These are phyloP conservation scores for Imleria badia DNA, from an alignment of 768 basidiomycete species.

Conservation along the genomic window DNA sequence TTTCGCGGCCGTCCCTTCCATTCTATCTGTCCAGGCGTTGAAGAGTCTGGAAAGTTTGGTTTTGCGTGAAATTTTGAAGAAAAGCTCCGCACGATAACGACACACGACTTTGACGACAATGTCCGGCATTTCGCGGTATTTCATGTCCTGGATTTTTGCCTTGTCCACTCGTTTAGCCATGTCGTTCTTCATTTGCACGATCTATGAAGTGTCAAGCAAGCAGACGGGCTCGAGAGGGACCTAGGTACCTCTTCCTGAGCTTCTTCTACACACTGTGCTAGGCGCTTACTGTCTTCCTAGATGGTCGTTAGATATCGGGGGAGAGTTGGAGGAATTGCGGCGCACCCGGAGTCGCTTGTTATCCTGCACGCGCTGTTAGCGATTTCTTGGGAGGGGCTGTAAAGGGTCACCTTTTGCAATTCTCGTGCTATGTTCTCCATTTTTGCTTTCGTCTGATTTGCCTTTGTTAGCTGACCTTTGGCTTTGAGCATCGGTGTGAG, in stretches of 20 bases:
- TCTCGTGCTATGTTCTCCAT: constrained; percentile 90
- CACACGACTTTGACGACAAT: constrained; percentile 88
- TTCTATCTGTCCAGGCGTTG: constrained; percentile 85
- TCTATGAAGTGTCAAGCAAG: constrained; percentile 39
- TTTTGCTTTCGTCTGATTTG: constrained; percentile 84
- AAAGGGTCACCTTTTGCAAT: constrained; percentile 69
- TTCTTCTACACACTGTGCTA: constrained; percentile 79
- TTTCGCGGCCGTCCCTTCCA: constrained; percentile 62
- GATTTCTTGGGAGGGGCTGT: constrained; percentile 6
- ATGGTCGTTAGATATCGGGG: constrained; percentile 22
- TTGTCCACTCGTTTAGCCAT: constrained; percentile 79
- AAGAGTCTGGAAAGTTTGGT: constrained; percentile 82
- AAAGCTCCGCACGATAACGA: constrained; percentile 85
- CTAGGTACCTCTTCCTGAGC: constrained; percentile 74
- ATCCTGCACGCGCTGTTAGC: constrained; percentile 51
- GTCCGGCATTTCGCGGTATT: constrained; percentile 85
- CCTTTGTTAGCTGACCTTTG: constrained; percentile 82
- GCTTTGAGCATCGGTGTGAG: constrained; percentile 43
- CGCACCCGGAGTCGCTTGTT: constrained; percentile 85
- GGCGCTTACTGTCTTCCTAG: constrained; percentile 83
- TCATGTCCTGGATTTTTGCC: constrained; percentile 74
- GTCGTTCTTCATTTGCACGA: constrained; percentile 79
- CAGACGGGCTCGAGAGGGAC: neutral
- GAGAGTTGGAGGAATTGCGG: constrained; percentile 1
- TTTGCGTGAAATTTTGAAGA: constrained; percentile 92